Conservation (phyloP, 2,329 filamentous ascomycete species). For the Tolypocladium endophyticum region DNA sequence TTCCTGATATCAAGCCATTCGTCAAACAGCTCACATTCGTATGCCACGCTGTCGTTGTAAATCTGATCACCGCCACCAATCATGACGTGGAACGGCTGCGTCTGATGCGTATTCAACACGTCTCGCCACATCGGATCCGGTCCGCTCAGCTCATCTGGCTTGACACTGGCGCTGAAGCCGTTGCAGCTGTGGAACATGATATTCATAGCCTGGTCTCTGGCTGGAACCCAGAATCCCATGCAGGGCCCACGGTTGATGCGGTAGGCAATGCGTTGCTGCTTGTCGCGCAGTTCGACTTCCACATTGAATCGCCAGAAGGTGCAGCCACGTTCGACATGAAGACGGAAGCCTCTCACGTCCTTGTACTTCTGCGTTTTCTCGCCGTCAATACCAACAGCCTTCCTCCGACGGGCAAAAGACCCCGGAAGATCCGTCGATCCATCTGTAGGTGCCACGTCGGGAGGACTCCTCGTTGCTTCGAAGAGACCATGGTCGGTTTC, state of each 20-base stretch:
- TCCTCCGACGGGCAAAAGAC: constrained; percentile 43
- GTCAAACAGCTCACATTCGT: constrained; percentile 64
- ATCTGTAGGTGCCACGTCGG: constrained; percentile 31
- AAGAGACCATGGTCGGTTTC: constrained; percentile 80
- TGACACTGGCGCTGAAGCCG: constrained; percentile 75
- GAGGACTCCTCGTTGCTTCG: constrained; percentile 50
- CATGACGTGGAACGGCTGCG: constrained; percentile 94
- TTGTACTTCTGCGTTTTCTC: constrained; percentile 73
- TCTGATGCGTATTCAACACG: constrained; percentile 85
- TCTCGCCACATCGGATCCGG: constrained; percentile 97
- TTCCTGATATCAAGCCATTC: constrained; percentile 80
- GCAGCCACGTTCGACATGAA: constrained; percentile 75
- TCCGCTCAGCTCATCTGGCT: constrained; percentile 72
- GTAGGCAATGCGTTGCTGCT: constrained; percentile 82
- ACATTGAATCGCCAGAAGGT: constrained; percentile 98
- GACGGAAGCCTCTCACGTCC: constrained; percentile 69
- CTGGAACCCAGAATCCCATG: constrained; percentile 90
- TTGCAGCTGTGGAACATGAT: constrained; percentile 99
- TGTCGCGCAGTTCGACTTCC: constrained; percentile 72
- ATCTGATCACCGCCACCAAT: constrained; percentile 94
- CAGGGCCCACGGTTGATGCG: constrained; percentile 87
- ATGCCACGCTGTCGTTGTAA: constrained; percentile 80
- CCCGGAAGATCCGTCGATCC: constrained; percentile 38
- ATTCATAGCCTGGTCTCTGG: constrained; percentile 79
- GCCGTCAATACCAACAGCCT: constrained; percentile 53